Evolutionary conservation across 352 stramenopile genomes (phyloP).

Genomic region (Pythium myriotylum): DNA sequence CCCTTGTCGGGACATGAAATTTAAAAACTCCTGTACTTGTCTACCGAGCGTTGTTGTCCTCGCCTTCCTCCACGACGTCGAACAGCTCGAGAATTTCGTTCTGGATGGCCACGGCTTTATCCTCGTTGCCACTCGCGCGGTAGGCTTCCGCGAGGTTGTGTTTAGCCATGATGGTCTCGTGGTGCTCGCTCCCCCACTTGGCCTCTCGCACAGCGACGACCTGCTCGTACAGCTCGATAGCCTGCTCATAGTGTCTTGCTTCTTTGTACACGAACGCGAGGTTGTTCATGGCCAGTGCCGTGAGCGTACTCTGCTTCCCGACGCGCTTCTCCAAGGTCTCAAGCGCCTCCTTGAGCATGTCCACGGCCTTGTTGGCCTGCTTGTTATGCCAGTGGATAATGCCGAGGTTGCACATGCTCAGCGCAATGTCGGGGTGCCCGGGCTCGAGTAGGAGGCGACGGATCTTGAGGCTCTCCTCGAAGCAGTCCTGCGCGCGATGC

Average conservation of each 20-base stretch:
- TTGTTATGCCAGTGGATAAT: slow-evolving; percentile 86
- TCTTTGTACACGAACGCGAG: slow-evolving; percentile 83
- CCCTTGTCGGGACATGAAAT: background rate
- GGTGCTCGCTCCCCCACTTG: slow-evolving; percentile 64
- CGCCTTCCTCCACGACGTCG: slow-evolving; percentile 32
- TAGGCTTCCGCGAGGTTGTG: slow-evolving; percentile 85
- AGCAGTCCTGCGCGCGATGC: slow-evolving; percentile 74
- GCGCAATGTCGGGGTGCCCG: slow-evolving; percentile 73
- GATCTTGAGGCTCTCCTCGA: slow-evolving; percentile 81
- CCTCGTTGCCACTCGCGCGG: slow-evolving; percentile 72
- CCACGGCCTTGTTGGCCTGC: slow-evolving; percentile 66
- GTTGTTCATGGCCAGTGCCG: slow-evolving; percentile 84
- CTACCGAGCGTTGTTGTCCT: background rate
- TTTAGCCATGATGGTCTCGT: slow-evolving; percentile 82
- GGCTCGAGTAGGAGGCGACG: slow-evolving; percentile 67
- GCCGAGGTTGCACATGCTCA: slow-evolving; percentile 84
- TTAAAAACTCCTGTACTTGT: background rate
- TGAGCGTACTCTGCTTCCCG: slow-evolving; percentile 56
- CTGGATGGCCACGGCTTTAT: slow-evolving; percentile 77
- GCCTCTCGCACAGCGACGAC: slow-evolving; percentile 64
- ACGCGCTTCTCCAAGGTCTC: slow-evolving; percentile 65
- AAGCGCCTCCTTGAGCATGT: slow-evolving; percentile 60
- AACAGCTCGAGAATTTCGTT: slow-evolving; percentile 83
- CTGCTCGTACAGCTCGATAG: slow-evolving; percentile 67
- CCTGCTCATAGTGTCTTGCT: slow-evolving; percentile 63